Percentiles rank a stretch among this genome's conserved stretches.
These are phyloP conservation scores for Pseudozyma sp. DNA, from an alignment of 1,284 basidiomycete species.

Conservation along the genomic window DNA sequence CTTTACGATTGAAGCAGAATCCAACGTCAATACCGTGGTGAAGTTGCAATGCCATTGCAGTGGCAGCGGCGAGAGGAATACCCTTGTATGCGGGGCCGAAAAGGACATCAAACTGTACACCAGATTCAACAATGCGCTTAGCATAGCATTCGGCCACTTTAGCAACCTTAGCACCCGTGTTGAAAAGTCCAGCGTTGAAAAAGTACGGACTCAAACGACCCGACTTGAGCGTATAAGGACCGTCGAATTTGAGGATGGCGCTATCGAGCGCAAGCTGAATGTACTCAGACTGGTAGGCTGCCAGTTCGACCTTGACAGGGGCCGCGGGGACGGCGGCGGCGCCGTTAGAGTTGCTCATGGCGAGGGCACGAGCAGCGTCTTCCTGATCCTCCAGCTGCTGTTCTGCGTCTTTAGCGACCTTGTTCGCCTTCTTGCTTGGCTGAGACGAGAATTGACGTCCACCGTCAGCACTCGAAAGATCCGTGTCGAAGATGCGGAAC, in stretches of 20 bases:
- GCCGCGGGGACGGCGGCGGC: constrained; percentile 9
- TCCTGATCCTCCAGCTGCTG: constrained; percentile 32
- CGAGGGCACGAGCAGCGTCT: constrained; percentile 44
- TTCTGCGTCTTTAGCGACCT: constrained; percentile 27
- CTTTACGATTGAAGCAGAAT: constrained; percentile 93
- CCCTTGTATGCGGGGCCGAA: constrained; percentile 99
- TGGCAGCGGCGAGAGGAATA: constrained; percentile 91
- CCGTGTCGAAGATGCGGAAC: constrained; percentile 63
- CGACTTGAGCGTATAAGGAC: constrained; percentile 76
- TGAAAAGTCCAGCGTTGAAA: constrained; percentile 91
- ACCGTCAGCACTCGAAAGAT: constrained; percentile 59
- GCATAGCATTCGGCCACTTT: constrained; percentile 89
- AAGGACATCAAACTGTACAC: constrained; percentile 80
- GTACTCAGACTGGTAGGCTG: constrained; percentile 64
- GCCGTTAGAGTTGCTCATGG: constrained; percentile 11
- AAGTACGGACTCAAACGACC: constrained; percentile 95
- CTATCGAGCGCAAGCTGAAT: constrained; percentile 61
- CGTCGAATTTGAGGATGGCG: constrained; percentile 64
- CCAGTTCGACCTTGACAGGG: constrained; percentile 44
- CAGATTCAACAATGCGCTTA: constrained; percentile 74
- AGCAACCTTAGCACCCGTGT: constrained; percentile 81
- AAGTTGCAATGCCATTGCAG: constrained; percentile 79
- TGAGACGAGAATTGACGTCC: constrained; percentile 60
- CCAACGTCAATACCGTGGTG: constrained; percentile 79
- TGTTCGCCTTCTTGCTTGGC: constrained; percentile 30